Percentiles rank a stretch among this genome's conserved stretches.
phyloP scores from a whole-genome alignment of 2,329 filamentous ascomycete genomes.

The Chaetomiaceae sp. region DNA sequence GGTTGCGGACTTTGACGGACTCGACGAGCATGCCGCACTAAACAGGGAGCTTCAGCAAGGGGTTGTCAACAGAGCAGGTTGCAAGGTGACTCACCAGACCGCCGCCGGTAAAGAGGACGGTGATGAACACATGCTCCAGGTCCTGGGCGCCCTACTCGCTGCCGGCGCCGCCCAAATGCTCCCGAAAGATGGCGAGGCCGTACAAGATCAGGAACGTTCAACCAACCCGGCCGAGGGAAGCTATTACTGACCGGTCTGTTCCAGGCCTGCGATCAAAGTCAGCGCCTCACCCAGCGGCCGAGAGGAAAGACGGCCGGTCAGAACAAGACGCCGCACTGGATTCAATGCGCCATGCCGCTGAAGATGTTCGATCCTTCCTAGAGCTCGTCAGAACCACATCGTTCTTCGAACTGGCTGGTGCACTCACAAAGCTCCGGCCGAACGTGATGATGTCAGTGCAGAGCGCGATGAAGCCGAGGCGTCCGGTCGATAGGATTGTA shows the following conservation, averaged over 20 bases:
- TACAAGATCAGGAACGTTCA: constrained; percentile 86
- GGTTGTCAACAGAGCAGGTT: not conserved
- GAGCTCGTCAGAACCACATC: constrained; percentile 10
- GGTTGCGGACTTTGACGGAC: constrained; percentile 62
- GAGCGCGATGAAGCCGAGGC: constrained; percentile 68
- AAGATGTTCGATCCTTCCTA: constrained; percentile 68
- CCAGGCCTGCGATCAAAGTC: constrained; percentile 59
- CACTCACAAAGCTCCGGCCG: constrained; percentile 77
- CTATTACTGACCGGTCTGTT: constrained; percentile 63
- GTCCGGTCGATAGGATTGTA: constrained; percentile 71
- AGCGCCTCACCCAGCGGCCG: constrained; percentile 62
- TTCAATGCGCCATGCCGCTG: constrained; percentile 84
- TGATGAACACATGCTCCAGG: constrained; percentile 88
- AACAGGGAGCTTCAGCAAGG: constrained; percentile 19
- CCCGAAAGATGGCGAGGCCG: constrained; percentile 83
- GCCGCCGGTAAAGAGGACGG: constrained; percentile 88
- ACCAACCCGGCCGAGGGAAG: constrained; percentile 81
- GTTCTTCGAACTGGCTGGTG: not conserved
- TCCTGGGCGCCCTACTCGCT: constrained; percentile 71
- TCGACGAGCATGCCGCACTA: constrained; percentile 82
- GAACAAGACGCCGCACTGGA: constrained; percentile 94
- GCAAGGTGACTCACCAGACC: constrained; percentile 60
- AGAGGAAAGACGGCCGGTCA: constrained; percentile 86
- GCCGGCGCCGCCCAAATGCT: constrained; percentile 75
- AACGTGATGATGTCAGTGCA: constrained; percentile 70